These are phyloP conservation scores for Fusarium sp. DNA, from an alignment of 2,329 filamentous ascomycete genomes.

Conservation along the genomic window DNA sequence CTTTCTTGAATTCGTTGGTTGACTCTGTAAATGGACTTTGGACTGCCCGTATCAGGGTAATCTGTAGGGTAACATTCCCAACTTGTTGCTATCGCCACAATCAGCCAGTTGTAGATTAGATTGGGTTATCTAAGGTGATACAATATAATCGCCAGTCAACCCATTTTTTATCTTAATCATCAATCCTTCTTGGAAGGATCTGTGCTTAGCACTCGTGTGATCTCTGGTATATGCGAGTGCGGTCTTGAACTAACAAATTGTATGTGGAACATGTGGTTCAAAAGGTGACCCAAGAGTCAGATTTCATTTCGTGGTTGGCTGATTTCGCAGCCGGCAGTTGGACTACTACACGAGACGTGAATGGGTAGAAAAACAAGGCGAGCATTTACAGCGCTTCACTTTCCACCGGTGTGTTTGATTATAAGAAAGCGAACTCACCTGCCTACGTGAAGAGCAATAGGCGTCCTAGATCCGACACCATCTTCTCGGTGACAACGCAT, in stretches of 20 bases:
- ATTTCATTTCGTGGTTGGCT: conserved; percentile 32
- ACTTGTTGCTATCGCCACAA: too few relatives aligned
- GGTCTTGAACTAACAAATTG: conserved; percentile 2
- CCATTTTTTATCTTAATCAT: neutral
- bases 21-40: conserved; percentile 1
- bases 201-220: conserved; percentile 15
- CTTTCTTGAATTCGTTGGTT: neutral
- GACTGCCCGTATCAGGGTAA: neutral
- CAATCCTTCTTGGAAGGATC: neutral
- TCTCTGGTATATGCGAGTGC: conserved; percentile 39
- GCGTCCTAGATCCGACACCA: conserved; percentile 30
- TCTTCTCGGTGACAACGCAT: conserved; percentile 42
- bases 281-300: conserved; percentile 22
- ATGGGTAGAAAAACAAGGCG: conserved; percentile 33
- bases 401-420: conserved; percentile 25
- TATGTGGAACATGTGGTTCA: conserved; percentile 21
- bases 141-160: neutral
- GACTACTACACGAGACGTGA: conserved; percentile 1
- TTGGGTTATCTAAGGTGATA: neutral
- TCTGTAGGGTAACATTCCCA: conserved; percentile 20
- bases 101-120: too few relatives aligned
- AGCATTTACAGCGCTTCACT: conserved; percentile 28
- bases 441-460: conserved; percentile 22
- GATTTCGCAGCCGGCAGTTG: conserved; percentile 22
- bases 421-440: conserved; percentile 40